Evolutionary conservation across 164 flowering plant genomes (phyloP).

Genomic region (Protea cynaroides): DNA sequence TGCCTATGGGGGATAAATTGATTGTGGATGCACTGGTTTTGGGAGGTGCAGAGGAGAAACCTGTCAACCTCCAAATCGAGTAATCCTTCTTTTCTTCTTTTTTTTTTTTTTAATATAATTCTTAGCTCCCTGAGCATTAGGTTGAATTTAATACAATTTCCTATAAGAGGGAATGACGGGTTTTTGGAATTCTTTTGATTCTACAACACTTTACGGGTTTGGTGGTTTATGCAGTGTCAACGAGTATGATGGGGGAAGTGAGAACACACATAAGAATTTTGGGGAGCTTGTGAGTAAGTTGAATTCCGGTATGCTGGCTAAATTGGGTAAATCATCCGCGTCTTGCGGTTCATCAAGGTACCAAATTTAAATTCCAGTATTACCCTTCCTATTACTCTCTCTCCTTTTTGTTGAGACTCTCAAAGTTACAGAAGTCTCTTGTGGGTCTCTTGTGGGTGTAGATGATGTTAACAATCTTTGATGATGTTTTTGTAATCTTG

Average conservation of each 20-base stretch:
- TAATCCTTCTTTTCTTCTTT: constrained; percentile 6
- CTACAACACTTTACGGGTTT: constrained; percentile 10
- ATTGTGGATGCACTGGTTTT: constrained; percentile 44
- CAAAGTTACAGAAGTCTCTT: no score
- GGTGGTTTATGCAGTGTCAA: constrained; percentile 19
- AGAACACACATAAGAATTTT: constrained; percentile 37
- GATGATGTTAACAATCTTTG: no score
- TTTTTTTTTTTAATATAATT: not conserved
- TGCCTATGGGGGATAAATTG: constrained; percentile 42
- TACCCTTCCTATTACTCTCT: no score
- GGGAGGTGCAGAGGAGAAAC: constrained; percentile 26
- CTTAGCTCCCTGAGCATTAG: not conserved
- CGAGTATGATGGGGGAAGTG: constrained; percentile 30
- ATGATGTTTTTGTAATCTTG: no score
- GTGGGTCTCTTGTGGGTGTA: no score
- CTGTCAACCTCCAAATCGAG: constrained; percentile 50
- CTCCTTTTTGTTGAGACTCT: no score
- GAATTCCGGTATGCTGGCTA: constrained; percentile 28
- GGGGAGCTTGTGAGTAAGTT: constrained; percentile 41
- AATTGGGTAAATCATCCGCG: constrained; percentile 21
- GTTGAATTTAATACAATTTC: not conserved
- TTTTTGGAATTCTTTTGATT: not conserved
- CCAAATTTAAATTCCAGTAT: not conserved
- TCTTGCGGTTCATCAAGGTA: not conserved
- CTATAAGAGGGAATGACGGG: no score